Evolutionary conservation across 2,329 filamentous ascomycete species (phyloP).

Genomic region (Ciborinia camelliae): DNA sequence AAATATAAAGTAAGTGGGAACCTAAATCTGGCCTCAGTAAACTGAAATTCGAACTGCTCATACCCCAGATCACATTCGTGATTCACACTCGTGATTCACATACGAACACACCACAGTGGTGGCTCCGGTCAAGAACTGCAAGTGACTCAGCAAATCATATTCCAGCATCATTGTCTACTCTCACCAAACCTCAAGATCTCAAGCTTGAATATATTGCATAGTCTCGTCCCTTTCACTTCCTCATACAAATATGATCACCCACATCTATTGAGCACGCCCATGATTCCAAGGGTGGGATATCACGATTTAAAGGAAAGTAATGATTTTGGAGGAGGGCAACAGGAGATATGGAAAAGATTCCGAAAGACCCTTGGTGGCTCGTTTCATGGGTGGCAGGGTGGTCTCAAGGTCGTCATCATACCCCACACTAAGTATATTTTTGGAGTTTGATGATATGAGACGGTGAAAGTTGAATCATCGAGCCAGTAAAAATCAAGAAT

Average conservation of each 20-base stretch:
- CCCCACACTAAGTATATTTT: not conserved
- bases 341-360: not conserved
- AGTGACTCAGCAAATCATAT: constrained; percentile 1
- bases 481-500: not conserved
- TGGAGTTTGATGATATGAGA: constrained; percentile 1
- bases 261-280: not conserved
- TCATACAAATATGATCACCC: not conserved
- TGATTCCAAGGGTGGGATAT: not conserved
- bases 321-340: not conserved
- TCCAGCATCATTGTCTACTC: not conserved
- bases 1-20: not conserved
- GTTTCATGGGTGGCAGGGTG: too few species aligned
- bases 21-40: not conserved
- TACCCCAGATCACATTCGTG: not conserved
- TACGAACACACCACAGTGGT: not conserved
- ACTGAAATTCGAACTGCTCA: constrained; percentile 8
- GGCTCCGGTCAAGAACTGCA: not conserved
- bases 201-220: not conserved
- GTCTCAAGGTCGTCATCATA: not conserved
- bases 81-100: too few species aligned
- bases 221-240: not conserved
- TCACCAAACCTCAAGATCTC: not conserved
- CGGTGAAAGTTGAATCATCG: not conserved
- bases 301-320: not conserved
- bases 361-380: not conserved